These are phyloP conservation scores for Leucaena leucocephala DNA, from an alignment of 306 rosid species.

Conservation along the genomic window DNA sequence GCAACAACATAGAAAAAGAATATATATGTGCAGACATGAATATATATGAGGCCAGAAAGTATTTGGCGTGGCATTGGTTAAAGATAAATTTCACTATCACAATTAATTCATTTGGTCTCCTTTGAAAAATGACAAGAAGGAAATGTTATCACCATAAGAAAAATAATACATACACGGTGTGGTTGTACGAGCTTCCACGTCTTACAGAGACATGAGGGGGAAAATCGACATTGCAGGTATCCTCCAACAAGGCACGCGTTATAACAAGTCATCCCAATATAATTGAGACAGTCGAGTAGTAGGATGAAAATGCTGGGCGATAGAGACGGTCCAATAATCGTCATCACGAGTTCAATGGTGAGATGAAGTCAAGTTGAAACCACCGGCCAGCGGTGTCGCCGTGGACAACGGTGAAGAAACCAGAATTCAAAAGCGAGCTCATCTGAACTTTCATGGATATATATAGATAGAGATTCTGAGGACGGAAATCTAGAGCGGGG, in stretches of 20 bases:
- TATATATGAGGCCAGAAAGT: constrained; percentile 41
- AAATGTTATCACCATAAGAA: background rate
- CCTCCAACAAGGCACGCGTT: background rate
- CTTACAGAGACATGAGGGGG: background rate
- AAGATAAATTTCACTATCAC: constrained; percentile 43
- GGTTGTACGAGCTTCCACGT: constrained; percentile 44
- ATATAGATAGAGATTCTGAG: background rate
- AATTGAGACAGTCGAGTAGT: background rate
- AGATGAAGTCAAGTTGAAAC: background rate
- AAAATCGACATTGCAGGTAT: background rate
- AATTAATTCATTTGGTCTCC: constrained; percentile 38
- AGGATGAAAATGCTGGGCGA: background rate
- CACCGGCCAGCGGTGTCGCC: background rate
- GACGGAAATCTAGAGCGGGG: background rate
- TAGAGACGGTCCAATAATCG: background rate
- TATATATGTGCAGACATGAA: background rate
- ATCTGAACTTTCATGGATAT: background rate
- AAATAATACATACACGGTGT: background rate
- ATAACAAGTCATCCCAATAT: background rate
- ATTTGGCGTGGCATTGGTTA: constrained; percentile 42
- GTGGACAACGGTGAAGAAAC: background rate
- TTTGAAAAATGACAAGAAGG: constrained; percentile 40
- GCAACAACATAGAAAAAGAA: background rate
- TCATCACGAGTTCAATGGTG: background rate
- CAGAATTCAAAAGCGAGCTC: background rate